Evolutionary conservation across 495 filamentous ascomycete genomes (phyloP).

Genomic region (Aspergillus incahuasiensis): DNA sequence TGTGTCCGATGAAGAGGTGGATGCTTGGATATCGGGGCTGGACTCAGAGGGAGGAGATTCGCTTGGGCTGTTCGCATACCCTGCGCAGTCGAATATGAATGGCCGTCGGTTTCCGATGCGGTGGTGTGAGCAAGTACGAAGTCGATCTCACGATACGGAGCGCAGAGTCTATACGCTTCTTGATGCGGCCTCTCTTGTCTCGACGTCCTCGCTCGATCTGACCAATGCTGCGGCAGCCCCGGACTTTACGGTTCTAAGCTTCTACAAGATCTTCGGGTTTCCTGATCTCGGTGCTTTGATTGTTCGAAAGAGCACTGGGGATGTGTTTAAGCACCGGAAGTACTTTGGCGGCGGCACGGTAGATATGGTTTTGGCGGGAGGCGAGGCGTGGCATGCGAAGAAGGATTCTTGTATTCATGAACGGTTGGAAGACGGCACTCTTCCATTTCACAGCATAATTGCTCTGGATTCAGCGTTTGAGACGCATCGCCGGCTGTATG

Average conservation of each 20-base stretch:
- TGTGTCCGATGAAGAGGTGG: constrained; percentile 57
- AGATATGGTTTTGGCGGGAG: constrained; percentile 58
- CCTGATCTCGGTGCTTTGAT: constrained; percentile 87
- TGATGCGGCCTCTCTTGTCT: constrained; percentile 83
- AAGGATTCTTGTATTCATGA: constrained; percentile 73
- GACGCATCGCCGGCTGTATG: constrained; percentile 64
- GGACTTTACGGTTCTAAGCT: constrained; percentile 85
- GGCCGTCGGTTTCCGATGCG: constrained; percentile 68
- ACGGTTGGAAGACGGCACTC: constrained; percentile 81
- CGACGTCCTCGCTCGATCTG: constrained; percentile 73
- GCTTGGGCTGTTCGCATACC: constrained; percentile 68
- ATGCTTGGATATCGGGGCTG: constrained; percentile 55
- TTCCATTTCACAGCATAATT: constrained; percentile 83
- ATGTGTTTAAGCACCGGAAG: constrained; percentile 56
- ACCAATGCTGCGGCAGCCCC: constrained; percentile 57
- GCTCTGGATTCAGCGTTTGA: constrained; percentile 71
- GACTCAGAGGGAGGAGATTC: constrained; percentile 19
- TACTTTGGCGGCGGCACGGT: constrained; percentile 98
- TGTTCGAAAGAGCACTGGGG: constrained; percentile 64
- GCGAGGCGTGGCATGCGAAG: constrained; percentile 60
- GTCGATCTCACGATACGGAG: constrained; percentile 8
- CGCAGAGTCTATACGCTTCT: constrained; percentile 61
- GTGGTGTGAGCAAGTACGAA: constrained; percentile 60
- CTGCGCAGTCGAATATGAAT: constrained; percentile 91
- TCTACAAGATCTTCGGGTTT: constrained; percentile 97